Conservation (phyloP, 768 basidiomycete species). For the Chiua virens region DNA sequence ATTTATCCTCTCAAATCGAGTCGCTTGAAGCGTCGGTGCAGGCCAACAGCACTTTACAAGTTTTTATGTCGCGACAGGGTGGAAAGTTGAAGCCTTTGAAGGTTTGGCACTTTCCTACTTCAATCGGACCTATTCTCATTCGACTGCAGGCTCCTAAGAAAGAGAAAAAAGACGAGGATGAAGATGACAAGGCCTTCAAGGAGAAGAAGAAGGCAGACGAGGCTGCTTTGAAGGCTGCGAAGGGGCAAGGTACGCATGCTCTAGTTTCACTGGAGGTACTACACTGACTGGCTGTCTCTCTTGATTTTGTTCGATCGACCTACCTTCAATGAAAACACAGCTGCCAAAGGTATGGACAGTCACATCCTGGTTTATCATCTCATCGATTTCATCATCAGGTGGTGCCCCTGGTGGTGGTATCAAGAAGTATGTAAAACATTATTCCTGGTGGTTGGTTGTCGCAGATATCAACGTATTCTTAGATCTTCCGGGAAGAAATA, state of each 20-base stretch:
- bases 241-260: constrained; percentile 58
- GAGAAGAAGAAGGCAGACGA: constrained; percentile 75
- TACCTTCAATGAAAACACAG: constrained; percentile 14
- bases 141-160: constrained; percentile 75
- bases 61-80: constrained; percentile 56
- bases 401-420: constrained; percentile 74
- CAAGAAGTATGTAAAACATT: constrained; percentile 68
- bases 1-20: not conserved
- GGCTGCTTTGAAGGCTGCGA: constrained; percentile 70
- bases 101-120: constrained; percentile 35
- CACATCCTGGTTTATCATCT: not conserved
- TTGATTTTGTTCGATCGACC: not conserved
- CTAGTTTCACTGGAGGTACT: too few species aligned
- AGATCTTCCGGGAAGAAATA: constrained; percentile 79
- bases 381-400: constrained; percentile 37
- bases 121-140: not conserved
- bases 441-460: not conserved
- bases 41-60: too few species aligned
- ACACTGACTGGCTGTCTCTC: not conserved
- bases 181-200: constrained; percentile 73
- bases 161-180: constrained; percentile 67
- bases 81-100: constrained; percentile 88
- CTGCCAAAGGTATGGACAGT: constrained; percentile 27
- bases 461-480: constrained; percentile 7
- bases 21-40: too few species aligned